phyloP scores from a whole-genome alignment of 164 flowering plant genomes.

The Stephania japonica region DNA sequence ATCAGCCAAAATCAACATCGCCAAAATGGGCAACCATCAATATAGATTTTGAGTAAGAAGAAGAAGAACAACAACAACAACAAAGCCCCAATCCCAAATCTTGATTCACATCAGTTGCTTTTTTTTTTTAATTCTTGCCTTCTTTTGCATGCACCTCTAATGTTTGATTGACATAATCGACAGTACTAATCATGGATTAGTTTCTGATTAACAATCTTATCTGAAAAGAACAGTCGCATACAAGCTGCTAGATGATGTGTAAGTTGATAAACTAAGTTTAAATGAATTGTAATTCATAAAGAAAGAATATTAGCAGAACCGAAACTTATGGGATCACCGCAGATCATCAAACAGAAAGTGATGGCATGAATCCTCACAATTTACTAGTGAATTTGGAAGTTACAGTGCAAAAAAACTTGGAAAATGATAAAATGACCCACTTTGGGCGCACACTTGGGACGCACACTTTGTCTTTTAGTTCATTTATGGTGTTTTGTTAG shows the following conservation, averaged over 20 bases:
- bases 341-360: not conserved
- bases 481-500: too few species aligned
- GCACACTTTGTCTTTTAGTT: too few species aligned
- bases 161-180: not conserved
- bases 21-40: too few species aligned
- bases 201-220: not conserved
- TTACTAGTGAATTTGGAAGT: not conserved
- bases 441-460: too few species aligned
- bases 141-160: too few species aligned
- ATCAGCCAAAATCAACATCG: too few species aligned
- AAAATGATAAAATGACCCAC: too few species aligned
- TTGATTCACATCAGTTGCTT: too few species aligned
- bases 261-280: not conserved
- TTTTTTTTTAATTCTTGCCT: too few species aligned
- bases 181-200: not conserved
- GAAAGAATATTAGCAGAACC: not conserved
- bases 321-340: not conserved
- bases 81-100: too few species aligned
- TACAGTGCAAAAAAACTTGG: not conserved
- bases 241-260: not conserved
- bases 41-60: too few species aligned
- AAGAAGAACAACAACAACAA: too few species aligned
- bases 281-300: not conserved
- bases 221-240: not conserved
- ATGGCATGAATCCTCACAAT: not conserved